A percentile compares a stretch with the other conserved stretches of the same genome.
phyloP scores from a whole-genome alignment of 2,329 filamentous ascomycete species.

The Phaeosphaeria sp. region DNA sequence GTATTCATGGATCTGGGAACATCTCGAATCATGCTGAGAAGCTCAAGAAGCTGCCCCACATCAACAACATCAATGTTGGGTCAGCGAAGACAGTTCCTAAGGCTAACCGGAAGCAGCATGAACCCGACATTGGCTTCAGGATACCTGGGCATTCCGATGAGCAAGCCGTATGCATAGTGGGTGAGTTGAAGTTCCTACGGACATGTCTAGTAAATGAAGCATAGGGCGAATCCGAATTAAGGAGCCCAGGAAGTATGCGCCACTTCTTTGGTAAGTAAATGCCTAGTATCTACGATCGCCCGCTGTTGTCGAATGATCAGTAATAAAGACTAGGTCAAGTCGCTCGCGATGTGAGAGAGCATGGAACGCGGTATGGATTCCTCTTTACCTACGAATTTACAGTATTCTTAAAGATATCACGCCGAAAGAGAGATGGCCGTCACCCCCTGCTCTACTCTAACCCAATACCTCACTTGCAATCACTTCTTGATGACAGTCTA shows the following conservation, averaged over 20 bases:
- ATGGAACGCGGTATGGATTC: slow-evolving; percentile 1
- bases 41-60: background rate
- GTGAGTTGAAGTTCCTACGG: background rate
- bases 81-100: background rate
- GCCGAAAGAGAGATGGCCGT: background rate
- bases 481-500: background rate
- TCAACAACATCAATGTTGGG: background rate
- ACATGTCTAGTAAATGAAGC: background rate
- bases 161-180: background rate
- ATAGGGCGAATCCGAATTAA: background rate
- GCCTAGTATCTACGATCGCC: no score
- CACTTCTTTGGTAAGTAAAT: background rate
- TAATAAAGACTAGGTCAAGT: background rate
- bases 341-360: background rate
- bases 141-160: background rate
- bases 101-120: background rate
- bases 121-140: background rate
- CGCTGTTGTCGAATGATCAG: no score
- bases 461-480: background rate
- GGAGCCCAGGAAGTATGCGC: background rate
- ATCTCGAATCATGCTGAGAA: no score
- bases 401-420: slow-evolving; percentile 7
- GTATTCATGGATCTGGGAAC: no score
- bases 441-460: background rate
- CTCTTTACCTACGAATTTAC: slow-evolving; percentile 10